Base-by-base conservation (phyloP, 768 basidiomycete genomes). In the Goffeauzyma gilvescens region DNA sequence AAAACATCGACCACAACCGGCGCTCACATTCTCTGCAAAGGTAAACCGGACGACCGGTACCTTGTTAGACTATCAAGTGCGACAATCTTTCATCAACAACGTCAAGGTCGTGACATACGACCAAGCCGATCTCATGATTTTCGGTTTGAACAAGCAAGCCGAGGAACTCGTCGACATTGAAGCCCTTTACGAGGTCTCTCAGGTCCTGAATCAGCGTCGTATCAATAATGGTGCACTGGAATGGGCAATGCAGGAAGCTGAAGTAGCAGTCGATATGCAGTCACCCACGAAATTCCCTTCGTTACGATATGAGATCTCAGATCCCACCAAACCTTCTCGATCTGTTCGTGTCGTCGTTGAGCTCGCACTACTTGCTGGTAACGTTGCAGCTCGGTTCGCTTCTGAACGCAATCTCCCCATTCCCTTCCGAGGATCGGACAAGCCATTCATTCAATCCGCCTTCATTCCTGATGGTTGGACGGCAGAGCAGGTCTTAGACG, bases 21-120 rank as follows among this genome's bases (percentile, higher is more conserved):
- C 77, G 2, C 52, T 98, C 49, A 78, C 84, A 0, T 85, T 95
- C 65, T 90, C 86, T 45, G 68, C 71, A 39, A 78, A 77, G 52
- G 46, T 95, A 6, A 70, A 75, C 47, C 48, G 63, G n/a, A 40
- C 36, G 1, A 27, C 44, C 9, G 64, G 84, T 0, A 67, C 74
- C n/a, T 69, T 90, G 27, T 51, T 73, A 9, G 83, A 89, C 42
- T 70, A 72, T 51, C 68, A 69, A 47, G 72, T 93, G 24, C 71
- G 74, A 8, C 72, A 81, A 2, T 83, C 79, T 2, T 53, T 86
- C 42, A 66, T 93, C 37, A 72, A 74, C 33, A 82, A 87, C 44
- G 63, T 86, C 40, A 57, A 69, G 33, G 61, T 66, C 13, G 50
- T 80, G 37, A 72, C 71, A 24, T 98, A 98, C 55, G 70, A 74